Conservation (phyloP, 148 eudicot species). For the Camellia lanceoleosa region DNA sequence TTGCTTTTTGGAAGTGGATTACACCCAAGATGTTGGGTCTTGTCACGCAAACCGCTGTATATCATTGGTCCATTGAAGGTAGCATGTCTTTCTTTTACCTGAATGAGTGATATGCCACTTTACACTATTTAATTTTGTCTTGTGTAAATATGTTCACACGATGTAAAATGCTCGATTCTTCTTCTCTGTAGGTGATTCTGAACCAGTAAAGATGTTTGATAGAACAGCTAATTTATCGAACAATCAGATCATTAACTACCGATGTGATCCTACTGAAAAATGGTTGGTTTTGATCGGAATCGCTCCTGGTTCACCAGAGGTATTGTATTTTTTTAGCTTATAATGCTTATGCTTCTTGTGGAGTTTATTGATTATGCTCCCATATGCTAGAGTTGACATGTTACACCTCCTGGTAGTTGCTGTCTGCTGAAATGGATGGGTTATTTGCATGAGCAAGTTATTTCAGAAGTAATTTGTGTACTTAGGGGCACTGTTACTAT, state of each 20-base stretch:
- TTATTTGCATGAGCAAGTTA: background rate
- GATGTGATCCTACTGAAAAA: conserved; percentile 82
- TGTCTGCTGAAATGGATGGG: background rate
- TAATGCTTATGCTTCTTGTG: conserved; percentile 2
- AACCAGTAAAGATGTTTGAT: conserved; percentile 87
- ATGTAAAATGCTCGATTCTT: background rate
- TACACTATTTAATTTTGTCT: background rate
- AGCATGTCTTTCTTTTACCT: conserved; percentile 7
- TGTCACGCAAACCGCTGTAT: conserved; percentile 91
- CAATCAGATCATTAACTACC: conserved; percentile 87
- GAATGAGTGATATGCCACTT: background rate
- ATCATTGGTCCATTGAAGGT: conserved; percentile 99
- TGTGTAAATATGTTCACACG: background rate
- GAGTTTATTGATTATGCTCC: background rate
- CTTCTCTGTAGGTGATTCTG: conserved; percentile 62
- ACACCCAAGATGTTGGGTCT: conserved; percentile 79
- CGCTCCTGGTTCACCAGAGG: conserved; percentile 91
- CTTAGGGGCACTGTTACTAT: background rate
- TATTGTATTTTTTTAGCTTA: conserved; percentile 30
- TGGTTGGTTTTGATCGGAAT: conserved; percentile 95
- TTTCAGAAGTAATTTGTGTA: conserved; percentile 3
- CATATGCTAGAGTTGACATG: background rate
- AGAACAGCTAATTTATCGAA: conserved; percentile 78
- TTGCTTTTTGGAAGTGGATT: conserved; percentile 98
- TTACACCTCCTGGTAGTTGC: background rate